phyloP scores from a whole-genome alignment of 2,329 filamentous ascomycete genomes.

The Aspergillus fructus region DNA sequence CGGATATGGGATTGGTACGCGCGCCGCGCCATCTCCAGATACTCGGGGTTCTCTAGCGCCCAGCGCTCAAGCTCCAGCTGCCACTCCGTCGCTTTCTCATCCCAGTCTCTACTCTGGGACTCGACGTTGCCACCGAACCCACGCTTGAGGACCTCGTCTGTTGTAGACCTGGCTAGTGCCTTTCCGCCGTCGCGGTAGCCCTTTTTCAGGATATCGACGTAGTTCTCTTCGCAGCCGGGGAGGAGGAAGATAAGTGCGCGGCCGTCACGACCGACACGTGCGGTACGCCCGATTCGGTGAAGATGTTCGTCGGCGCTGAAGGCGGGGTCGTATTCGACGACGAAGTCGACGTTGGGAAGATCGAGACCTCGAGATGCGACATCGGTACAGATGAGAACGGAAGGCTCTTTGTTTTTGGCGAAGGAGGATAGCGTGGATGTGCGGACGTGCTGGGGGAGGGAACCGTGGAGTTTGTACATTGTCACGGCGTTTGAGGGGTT shows the following conservation, averaged over 20 bases:
- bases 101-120: slow-evolving; percentile 55
- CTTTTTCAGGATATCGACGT: slow-evolving; percentile 74
- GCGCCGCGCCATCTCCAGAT: slow-evolving; percentile 76
- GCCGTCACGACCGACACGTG: slow-evolving; percentile 84
- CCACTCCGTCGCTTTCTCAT: slow-evolving; percentile 65
- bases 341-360: slow-evolving; percentile 89
- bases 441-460: slow-evolving; percentile 80
- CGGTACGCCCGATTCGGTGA: slow-evolving; percentile 91
- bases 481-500: slow-evolving; percentile 74
- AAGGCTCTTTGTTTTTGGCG: slow-evolving; percentile 68
- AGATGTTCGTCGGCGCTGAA: slow-evolving; percentile 92
- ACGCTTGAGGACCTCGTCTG: slow-evolving; percentile 66
- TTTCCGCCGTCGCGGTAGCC: slow-evolving; percentile 65
- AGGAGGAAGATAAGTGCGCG: slow-evolving; percentile 86
- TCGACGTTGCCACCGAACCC: slow-evolving; percentile 55
- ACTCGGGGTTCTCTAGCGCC: slow-evolving; percentile 62
- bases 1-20: slow-evolving; percentile 90
- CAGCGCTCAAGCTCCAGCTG: slow-evolving; percentile 67
- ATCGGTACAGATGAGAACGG: slow-evolving; percentile 88
- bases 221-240: slow-evolving; percentile 88
- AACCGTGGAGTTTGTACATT: slow-evolving; percentile 86
- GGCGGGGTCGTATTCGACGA: slow-evolving; percentile 93
- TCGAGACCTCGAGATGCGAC: slow-evolving; percentile 95
- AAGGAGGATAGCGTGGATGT: slow-evolving; percentile 84
- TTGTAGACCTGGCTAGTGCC: slow-evolving; percentile 61